phyloP scores from a whole-genome alignment of 2,329 filamentous ascomycete genomes.

The Penicillium sp. region DNA sequence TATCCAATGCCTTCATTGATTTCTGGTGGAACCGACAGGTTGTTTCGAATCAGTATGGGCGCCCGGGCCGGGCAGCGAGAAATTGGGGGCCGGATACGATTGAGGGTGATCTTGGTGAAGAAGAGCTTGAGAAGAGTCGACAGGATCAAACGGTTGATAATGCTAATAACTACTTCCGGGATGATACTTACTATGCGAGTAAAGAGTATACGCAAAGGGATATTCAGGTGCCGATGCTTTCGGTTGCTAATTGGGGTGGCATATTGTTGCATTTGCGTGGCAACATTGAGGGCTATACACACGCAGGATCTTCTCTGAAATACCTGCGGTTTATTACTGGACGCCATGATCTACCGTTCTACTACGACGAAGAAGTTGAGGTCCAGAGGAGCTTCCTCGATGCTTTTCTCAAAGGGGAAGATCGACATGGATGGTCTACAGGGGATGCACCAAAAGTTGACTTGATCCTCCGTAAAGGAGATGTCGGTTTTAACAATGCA shows the following conservation, averaged over 20 bases:
- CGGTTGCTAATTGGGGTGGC: too few relatives aligned
- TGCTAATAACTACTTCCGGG: slow-evolving; percentile 56
- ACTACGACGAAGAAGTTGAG: slow-evolving; percentile 68
- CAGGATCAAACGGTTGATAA: slow-evolving; percentile 48
- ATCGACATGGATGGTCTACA: slow-evolving; percentile 46
- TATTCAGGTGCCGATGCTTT: slow-evolving; percentile 65
- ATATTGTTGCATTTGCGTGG: too few relatives aligned
- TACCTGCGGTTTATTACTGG: slow-evolving; percentile 70
- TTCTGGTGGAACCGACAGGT: slow-evolving; percentile 71
- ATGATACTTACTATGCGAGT: slow-evolving; percentile 42
- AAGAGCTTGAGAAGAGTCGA: slow-evolving; percentile 38
- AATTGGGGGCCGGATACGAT: slow-evolving; percentile 50
- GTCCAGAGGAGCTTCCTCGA: slow-evolving; percentile 66
- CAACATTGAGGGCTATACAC: too few relatives aligned
- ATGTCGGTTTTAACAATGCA: slow-evolving; percentile 67
- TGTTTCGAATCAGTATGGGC: slow-evolving; percentile 67
- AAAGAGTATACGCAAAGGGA: slow-evolving; percentile 64
- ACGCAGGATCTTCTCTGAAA: slow-evolving; percentile 64
- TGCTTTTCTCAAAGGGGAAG: slow-evolving; percentile 69
- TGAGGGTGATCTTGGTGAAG: slow-evolving; percentile 38
- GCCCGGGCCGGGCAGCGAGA: slow-evolving; percentile 42
- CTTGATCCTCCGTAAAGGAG: slow-evolving; percentile 63
- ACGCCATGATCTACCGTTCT: slow-evolving; percentile 71
- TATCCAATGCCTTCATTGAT: slow-evolving; percentile 59
- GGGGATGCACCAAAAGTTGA: slow-evolving; percentile 63